Base-by-base conservation (phyloP, 192 early-diverging fungal genomes). In the Podila minutissima region DNA sequence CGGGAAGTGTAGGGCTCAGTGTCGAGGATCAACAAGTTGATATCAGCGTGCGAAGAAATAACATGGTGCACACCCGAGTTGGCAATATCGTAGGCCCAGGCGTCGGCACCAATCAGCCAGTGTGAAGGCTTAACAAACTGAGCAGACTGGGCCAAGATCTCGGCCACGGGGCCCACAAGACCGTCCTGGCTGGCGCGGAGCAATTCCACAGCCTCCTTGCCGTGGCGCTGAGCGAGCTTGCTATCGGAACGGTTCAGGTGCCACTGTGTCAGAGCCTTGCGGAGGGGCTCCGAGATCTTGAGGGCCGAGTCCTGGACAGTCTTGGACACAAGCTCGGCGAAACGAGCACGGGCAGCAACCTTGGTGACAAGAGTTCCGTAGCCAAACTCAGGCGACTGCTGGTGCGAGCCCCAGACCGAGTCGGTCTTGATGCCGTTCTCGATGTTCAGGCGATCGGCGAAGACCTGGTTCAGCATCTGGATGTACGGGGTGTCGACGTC, bases 1-100 rank as follows among this genome's bases (percentile, higher is more conserved):
- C 86, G 86, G 9, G 71, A 69, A 19, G 92, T 89, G 72, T 98
- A 96, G 37, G 92, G 87, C 64, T 92, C 88, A 0, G 95, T 96
- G 73, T 98, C 97, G 57, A 98, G 86, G 51, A 97, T 91, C 41
- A 98, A 86, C 84, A 98, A 89, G 83, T 97, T 97, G 75, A 98
- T 86, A 83, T 96, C 92, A 50, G 94, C 88, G 15, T 91, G 90
- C 63, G 91, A 92, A 26, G 94, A 84, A 51, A 98, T 90, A 26
- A 97, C 91, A 71, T 97, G 94, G 86, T 98, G 96, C 59, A 98
- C 92, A 64, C 95, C 95, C 72, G 91, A 93, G 86, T 88, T 87
- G 49, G 94, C 95, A 68, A 97, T 83, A 85, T 97, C 96, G 84
- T 93, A 94, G 41, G 94, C 86, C 90, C 96, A 93, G 28, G 85